Conservation (phyloP, 1,139 yeast genomes). For the Suhomyces anneliseae region DNA sequence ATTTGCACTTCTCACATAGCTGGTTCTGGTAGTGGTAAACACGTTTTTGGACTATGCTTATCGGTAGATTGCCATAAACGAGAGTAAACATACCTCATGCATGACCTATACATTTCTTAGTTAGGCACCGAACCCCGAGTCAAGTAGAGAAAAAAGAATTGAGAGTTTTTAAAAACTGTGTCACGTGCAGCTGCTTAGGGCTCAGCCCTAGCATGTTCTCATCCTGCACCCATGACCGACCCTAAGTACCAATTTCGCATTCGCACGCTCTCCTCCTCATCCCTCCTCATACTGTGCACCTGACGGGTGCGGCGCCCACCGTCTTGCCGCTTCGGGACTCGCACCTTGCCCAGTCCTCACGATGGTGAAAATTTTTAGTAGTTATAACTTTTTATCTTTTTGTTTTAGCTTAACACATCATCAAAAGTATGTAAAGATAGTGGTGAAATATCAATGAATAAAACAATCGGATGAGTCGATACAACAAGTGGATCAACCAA, state of each 20-base stretch:
- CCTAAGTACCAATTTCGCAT: not conserved
- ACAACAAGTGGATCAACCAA: not conserved
- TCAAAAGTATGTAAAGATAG: slow-evolving; percentile 18
- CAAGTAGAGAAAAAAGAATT: no score
- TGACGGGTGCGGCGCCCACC: slow-evolving; percentile 6
- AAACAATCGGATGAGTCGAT: no score
- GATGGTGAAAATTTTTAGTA: slow-evolving; percentile 12
- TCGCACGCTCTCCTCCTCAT: not conserved
- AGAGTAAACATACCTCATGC: no score
- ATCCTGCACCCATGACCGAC: not conserved
- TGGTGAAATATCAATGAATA: not conserved
- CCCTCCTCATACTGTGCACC: not conserved
- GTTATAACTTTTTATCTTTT: slow-evolving; percentile 11
- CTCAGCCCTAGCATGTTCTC: slow-evolving; percentile 12
- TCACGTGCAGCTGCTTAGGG: slow-evolving; percentile 19
- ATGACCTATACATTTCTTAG: no score
- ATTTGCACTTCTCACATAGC: no score
- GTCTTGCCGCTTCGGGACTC: slow-evolving; percentile 5
- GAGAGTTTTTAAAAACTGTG: no score
- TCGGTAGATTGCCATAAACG: no score
- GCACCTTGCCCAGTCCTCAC: slow-evolving; percentile 8
- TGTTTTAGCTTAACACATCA: slow-evolving; percentile 15
- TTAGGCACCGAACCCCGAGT: no score
- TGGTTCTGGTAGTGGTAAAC: no score
- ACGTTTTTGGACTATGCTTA: no score